Evolutionary conservation across 306 rosid genomes (phyloP).

Genomic region (Casuarina glauca): DNA sequence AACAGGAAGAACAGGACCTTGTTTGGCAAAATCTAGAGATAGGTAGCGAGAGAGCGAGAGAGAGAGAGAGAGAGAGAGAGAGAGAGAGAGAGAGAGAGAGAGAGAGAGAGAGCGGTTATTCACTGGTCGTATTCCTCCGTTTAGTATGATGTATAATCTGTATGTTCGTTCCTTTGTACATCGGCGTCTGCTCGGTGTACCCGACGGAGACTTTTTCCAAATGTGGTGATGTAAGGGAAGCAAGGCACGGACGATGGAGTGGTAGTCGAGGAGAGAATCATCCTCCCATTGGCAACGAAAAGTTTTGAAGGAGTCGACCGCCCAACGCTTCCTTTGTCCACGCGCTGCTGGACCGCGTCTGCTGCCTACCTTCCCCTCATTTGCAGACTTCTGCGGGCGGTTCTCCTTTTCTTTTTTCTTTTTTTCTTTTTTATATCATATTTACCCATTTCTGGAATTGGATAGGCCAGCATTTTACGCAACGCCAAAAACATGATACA

Average conservation of each 20-base stretch:
- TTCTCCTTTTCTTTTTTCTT: not conserved
- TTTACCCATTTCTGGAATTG: not conserved
- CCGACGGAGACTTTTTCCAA: slow-evolving; percentile 16
- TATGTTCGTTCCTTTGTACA: slow-evolving; percentile 8
- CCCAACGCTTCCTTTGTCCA: slow-evolving; percentile 6
- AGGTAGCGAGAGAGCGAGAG: slow-evolving; percentile 4
- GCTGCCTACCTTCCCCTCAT: not conserved
- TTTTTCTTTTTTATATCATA: not conserved
- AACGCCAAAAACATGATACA: too few species aligned
- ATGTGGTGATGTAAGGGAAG: slow-evolving; percentile 17
- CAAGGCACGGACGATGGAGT: slow-evolving; percentile 47
- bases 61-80: slow-evolving; percentile 17
- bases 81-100: slow-evolving; percentile 13
- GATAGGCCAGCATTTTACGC: too few species aligned
- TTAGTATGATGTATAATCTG: not conserved
- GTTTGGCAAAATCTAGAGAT: slow-evolving; percentile 9
- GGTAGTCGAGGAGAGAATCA: slow-evolving; percentile 39
- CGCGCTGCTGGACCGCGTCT: slow-evolving; percentile 26
- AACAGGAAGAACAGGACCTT: slow-evolving; percentile 34
- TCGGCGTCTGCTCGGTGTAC: slow-evolving; percentile 13
- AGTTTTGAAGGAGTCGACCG: slow-evolving; percentile 3
- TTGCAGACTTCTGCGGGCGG: not conserved
- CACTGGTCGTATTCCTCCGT: not conserved
- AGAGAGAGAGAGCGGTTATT: too few species aligned
- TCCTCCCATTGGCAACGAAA: not conserved